Conservation (phyloP, 2,329 filamentous ascomycete genomes). For the Aspergillus hiratsukae region DNA sequence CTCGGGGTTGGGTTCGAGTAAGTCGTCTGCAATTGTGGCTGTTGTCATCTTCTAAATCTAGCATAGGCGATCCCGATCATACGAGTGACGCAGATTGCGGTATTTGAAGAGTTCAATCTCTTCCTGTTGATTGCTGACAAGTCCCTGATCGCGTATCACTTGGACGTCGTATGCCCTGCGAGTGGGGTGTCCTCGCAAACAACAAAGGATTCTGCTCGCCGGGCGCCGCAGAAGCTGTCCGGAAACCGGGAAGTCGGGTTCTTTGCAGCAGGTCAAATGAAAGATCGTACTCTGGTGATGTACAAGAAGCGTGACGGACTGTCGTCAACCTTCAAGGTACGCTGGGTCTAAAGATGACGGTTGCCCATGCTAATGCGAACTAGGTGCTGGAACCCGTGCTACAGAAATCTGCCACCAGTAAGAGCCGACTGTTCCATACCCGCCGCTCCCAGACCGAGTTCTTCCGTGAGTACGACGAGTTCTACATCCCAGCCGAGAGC, state of each 20-base stretch:
- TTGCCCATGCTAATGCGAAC: slow-evolving; percentile 3
- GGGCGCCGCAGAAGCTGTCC: slow-evolving; percentile 86
- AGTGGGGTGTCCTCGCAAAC: slow-evolving; percentile 47
- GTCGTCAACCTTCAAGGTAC: slow-evolving; percentile 79
- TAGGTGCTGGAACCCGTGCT: slow-evolving; percentile 90
- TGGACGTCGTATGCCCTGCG: slow-evolving; percentile 70
- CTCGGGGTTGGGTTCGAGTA: slow-evolving; percentile 86
- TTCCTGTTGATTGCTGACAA: slow-evolving; percentile 90
- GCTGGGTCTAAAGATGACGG: slow-evolving; percentile 4
- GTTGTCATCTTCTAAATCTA: slow-evolving; percentile 4
- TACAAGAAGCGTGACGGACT: slow-evolving; percentile 95
- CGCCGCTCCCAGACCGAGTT: slow-evolving; percentile 77
- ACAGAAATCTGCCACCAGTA: slow-evolving; percentile 85
- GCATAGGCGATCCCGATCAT: slow-evolving; percentile 67
- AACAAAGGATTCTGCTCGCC: slow-evolving; percentile 67
- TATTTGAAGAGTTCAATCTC: slow-evolving; percentile 92
- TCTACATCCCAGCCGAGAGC: slow-evolving; percentile 94
- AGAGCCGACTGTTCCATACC: slow-evolving; percentile 60
- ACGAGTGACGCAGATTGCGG: slow-evolving; percentile 85
- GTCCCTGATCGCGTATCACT: slow-evolving; percentile 84
- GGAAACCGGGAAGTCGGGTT: slow-evolving; percentile 90
- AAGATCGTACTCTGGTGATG: slow-evolving; percentile 88
- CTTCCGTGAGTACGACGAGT: slow-evolving; percentile 97
- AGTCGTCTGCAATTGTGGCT: slow-evolving; percentile 30
- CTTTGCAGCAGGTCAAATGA: slow-evolving; percentile 95